Conservation (phyloP, 768 basidiomycete species). For the Lactarius tabidus region DNA sequence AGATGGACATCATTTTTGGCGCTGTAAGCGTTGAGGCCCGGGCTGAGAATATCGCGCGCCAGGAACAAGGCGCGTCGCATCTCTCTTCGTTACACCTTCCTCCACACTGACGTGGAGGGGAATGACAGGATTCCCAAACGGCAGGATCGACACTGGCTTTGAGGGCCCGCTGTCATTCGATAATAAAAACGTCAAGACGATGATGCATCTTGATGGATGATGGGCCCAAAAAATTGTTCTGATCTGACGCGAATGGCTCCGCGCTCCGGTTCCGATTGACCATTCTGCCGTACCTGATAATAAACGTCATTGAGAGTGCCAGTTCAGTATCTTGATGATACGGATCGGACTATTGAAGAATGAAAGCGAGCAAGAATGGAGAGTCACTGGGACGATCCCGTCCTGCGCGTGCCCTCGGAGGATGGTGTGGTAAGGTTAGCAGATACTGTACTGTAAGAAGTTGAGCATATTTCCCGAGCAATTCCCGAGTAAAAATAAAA, state of each 20-base stretch:
- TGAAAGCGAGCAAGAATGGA: background rate
- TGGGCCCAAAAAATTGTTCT: background rate
- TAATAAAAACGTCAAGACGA: background rate
- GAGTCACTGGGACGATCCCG: background rate
- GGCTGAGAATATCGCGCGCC: conserved; percentile 46
- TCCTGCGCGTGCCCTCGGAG: background rate
- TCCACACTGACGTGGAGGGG: background rate
- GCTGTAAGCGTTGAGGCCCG: conserved; percentile 52
- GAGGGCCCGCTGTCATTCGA: background rate
- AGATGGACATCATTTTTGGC: conserved; percentile 59
- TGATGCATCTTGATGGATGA: background rate
- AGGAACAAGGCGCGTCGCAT: conserved; percentile 35
- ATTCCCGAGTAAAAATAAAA: background rate
- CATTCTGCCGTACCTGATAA: background rate
- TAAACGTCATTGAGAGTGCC: background rate
- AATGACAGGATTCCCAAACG: conserved; percentile 1
- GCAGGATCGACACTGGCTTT: background rate
- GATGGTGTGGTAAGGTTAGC: background rate
- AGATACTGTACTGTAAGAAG: background rate
- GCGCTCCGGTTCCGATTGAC: background rate
- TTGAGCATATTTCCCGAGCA: background rate
- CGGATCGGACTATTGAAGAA: too few species aligned
- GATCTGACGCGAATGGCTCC: background rate
- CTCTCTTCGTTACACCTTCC: background rate
- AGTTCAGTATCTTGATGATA: too few species aligned